Conservation (phyloP, 2,329 filamentous ascomycete species). For the Dothideomycetidae sp. region DNA sequence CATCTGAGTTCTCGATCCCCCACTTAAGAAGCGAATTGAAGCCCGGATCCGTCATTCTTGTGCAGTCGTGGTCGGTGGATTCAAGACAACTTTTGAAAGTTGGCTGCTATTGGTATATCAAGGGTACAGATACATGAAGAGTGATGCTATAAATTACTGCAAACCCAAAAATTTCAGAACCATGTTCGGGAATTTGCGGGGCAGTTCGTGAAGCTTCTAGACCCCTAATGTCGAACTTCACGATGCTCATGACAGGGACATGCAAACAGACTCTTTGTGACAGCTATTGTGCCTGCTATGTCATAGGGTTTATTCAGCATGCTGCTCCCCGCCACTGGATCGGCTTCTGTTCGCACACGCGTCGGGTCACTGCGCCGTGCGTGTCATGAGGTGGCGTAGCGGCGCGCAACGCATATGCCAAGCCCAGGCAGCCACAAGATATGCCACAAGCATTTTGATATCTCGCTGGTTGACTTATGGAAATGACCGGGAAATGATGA, state of each 20-base stretch:
- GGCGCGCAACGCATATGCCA: neutral
- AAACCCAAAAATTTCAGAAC: too few relatives aligned
- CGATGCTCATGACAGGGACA: neutral
- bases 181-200: constrained; percentile 3
- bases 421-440: constrained; percentile 2
- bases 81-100: too few relatives aligned
- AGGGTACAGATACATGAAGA: neutral
- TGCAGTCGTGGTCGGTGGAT: too few relatives aligned
- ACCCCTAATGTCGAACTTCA: too few relatives aligned
- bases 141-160: neutral
- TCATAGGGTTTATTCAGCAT: too few relatives aligned
- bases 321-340: too few relatives aligned
- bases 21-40: constrained; percentile 71
- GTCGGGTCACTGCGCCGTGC: too few relatives aligned
- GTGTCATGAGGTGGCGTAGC: neutral
- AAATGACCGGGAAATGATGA: too few relatives aligned
- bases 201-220: constrained; percentile 13
- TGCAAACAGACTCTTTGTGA: constrained; percentile 2
- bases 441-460: too few relatives aligned
- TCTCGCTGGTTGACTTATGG: too few relatives aligned
- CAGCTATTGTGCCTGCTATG: too few relatives aligned
- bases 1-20: constrained; percentile 51
- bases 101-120: neutral
- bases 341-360: too few relatives aligned
- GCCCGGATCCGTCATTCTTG: constrained; percentile 42